Base-by-base conservation (phyloP, 495 filamentous ascomycete genomes). In the Lasiosphaeria hispida region DNA sequence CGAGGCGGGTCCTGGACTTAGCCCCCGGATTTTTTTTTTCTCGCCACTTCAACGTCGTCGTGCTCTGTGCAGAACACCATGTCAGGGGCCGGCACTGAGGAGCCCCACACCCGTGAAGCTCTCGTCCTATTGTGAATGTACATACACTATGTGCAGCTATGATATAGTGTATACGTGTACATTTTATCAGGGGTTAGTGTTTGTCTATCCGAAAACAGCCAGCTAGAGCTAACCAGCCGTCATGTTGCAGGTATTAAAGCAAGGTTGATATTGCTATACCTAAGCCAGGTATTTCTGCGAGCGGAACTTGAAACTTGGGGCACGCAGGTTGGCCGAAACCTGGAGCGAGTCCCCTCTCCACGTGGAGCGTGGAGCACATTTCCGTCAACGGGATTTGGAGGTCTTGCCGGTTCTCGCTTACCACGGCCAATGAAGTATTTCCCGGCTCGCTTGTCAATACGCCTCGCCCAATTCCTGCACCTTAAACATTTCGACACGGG, bases 361-460 rank as follows among this genome's bases (percentile, higher is more conserved):
- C 38, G 39, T 48, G 41, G 48, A 50, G 41, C 37, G n/a, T n/a
- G n/a, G 19, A 19, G 10, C 17, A 2, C 59, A 41, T 48, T 55
- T 45, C 55, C 40, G 50, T 41, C 39, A 5, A 30, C 30, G 14
- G 48, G 51, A 8, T 33, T 55, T 13, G n/a, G 7, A 14, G 23
- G 45, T 50, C 37, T 42, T 45, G 14, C 40, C 33, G 48, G 35
- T 49, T 69, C 72, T 79, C 76, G 76, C 76, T 77, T 76, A 74
- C 39, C 53, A n/a, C 45, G 55, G 48, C 76, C 76, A 79, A 79
- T 79, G 66, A 77, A 50, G 59, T 68, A 72, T 61, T 69, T 61
- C 43, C 74, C 71, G 73, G 51, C 71, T 79, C 75, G 76, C 75
- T 78, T 77, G 60, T 57, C 41, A 53, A 60, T 65, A 66, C 69